Percentiles rank a stretch among this genome's conserved stretches.
phyloP scores from a whole-genome alignment of 78 protist species.

The Bodo saltans region DNA sequence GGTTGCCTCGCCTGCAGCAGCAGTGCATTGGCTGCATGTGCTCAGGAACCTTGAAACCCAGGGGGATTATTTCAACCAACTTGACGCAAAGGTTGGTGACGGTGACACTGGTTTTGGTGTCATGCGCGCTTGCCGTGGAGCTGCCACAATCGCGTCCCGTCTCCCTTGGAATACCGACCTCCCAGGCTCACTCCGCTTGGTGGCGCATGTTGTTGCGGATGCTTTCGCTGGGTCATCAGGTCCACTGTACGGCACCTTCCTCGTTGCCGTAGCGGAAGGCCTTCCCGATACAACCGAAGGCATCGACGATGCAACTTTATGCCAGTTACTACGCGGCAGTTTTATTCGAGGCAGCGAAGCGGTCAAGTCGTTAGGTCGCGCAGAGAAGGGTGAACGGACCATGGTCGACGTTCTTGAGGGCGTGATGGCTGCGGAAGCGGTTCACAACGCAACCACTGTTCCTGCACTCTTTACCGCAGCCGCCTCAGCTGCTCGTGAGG shows the following conservation, averaged over 20 bases:
- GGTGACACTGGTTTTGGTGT: constrained; percentile 33
- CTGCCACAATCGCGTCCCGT: neutral
- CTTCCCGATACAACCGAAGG: neutral
- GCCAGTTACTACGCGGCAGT: neutral
- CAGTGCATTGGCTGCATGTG: neutral
- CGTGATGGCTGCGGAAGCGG: neutral
- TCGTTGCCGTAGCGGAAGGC: neutral
- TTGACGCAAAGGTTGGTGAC: constrained; percentile 31
- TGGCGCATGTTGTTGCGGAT: neutral
- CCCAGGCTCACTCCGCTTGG: neutral
- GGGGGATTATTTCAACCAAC: neutral
- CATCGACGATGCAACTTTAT: neutral
- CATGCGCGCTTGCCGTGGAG: neutral
- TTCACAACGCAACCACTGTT: neutral
- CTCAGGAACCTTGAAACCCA: neutral
- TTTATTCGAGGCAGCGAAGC: neutral
- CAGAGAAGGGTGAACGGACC: constrained; percentile 28
- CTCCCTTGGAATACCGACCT: neutral
- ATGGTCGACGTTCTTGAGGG: constrained; percentile 28
- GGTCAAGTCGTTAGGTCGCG: neutral
- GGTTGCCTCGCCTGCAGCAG: neutral
- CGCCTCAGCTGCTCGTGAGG: neutral
- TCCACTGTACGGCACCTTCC: neutral
- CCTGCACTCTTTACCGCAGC: neutral
- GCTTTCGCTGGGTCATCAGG: constrained; percentile 26